Evolutionary conservation across 2,329 filamentous ascomycete species (phyloP).

Genomic region (Penicillium occitanis): DNA sequence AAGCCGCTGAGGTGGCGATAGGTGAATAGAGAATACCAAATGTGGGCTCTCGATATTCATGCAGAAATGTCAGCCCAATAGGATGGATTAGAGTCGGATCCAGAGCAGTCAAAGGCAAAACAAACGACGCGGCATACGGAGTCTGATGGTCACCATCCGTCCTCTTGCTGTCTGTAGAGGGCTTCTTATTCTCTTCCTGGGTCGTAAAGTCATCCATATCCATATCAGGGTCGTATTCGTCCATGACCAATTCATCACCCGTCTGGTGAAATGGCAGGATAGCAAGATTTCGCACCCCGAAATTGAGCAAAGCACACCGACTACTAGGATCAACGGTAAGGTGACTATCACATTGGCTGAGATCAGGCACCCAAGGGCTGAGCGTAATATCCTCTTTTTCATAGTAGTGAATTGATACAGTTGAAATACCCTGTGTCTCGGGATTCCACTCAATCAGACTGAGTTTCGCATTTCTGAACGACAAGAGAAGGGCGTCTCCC

Average conservation of each 20-base stretch:
- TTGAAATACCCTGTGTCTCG: constrained; percentile 73
- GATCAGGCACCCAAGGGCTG: constrained; percentile 75
- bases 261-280: constrained; percentile 88
- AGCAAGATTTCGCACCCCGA: constrained; percentile 82
- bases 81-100: constrained; percentile 85
- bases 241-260: constrained; percentile 86
- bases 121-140: constrained; percentile 87
- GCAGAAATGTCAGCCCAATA: constrained; percentile 85
- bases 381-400: constrained; percentile 87
- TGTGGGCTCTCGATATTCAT: constrained; percentile 96
- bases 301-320: constrained; percentile 91
- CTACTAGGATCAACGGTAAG: constrained; percentile 87
- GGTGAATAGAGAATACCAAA: constrained; percentile 90
- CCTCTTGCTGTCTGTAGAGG: constrained; percentile 35
- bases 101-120: constrained; percentile 82
- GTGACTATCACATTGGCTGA: constrained; percentile 75
- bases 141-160: constrained; percentile 52
- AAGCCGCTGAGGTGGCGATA: constrained; percentile 67
- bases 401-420: constrained; percentile 95
- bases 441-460: constrained; percentile 94
- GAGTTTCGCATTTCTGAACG: constrained; percentile 87
- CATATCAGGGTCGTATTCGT: constrained; percentile 81
- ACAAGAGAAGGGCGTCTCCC: constrained; percentile 78
- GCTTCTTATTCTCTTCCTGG: constrained; percentile 35
- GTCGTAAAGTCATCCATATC: constrained; percentile 55